These are phyloP conservation scores for Boletus speciosus DNA, from an alignment of 768 basidiomycete species.

Conservation along the genomic window DNA sequence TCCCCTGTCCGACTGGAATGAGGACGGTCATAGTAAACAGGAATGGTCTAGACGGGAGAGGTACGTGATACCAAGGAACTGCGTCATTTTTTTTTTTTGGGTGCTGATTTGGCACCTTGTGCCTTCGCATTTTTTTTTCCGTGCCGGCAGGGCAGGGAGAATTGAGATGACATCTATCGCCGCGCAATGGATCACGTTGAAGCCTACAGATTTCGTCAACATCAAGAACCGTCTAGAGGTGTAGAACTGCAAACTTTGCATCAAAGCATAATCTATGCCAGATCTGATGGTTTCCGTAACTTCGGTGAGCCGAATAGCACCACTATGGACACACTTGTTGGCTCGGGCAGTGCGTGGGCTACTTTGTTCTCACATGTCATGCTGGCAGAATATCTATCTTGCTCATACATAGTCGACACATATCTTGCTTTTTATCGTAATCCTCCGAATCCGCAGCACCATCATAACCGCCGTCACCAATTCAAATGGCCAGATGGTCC, in stretches of 20 bases:
- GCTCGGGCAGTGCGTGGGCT: constrained; percentile 3
- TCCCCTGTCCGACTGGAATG: constrained; percentile 48
- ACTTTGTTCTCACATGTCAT: constrained; percentile 6
- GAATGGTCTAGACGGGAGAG: constrained; percentile 62
- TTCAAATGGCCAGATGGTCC: not conserved
- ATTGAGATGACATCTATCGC: constrained; percentile 51
- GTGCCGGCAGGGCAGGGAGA: constrained; percentile 46
- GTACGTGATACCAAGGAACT: constrained; percentile 27
- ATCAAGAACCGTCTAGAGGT: constrained; percentile 56
- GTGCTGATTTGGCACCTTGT: constrained; percentile 7
- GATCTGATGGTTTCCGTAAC: constrained; percentile 15
- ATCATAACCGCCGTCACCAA: not conserved
- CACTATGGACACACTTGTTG: not conserved
- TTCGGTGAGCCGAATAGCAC: constrained; percentile 3
- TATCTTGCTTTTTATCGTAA: constrained; percentile 15
- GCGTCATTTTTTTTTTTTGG: not conserved
- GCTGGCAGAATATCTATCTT: not conserved
- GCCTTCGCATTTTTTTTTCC: not conserved
- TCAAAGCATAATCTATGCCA: constrained; percentile 21
- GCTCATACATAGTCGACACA: not conserved
- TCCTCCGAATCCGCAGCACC: constrained; percentile 2
- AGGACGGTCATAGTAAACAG: constrained; percentile 44
- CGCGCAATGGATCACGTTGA: constrained; percentile 47
- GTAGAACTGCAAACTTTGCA: not conserved
- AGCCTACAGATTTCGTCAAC: constrained; percentile 48